Conservation (phyloP, 768 basidiomycete genomes). For the Arthromyces matolae region DNA sequence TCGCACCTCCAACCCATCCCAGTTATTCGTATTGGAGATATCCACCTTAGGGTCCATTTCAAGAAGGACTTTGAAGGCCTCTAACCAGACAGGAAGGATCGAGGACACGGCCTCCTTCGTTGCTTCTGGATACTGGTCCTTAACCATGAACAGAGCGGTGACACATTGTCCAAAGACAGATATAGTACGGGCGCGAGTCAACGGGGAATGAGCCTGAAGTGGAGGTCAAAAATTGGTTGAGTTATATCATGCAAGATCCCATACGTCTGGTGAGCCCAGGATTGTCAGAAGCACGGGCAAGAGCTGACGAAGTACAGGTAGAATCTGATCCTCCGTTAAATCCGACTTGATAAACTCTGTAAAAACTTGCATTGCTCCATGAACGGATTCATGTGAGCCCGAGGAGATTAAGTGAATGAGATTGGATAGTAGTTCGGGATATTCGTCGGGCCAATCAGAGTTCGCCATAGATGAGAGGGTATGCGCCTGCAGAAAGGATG, state of each 20-base stretch:
- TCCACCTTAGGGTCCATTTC: constrained; percentile 61
- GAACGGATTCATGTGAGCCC: constrained; percentile 68
- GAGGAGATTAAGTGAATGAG: constrained; percentile 79
- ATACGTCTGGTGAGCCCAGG: constrained; percentile 71
- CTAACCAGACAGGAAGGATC: constrained; percentile 89
- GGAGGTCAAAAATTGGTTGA: not conserved
- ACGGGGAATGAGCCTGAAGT: constrained; percentile 60
- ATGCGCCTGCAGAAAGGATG: constrained; percentile 77
- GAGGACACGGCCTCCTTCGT: constrained; percentile 78
- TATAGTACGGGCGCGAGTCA: constrained; percentile 82
- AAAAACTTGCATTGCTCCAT: constrained; percentile 95
- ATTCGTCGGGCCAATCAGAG: constrained; percentile 97
- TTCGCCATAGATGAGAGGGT: constrained; percentile 85
- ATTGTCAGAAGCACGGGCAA: constrained; percentile 82
- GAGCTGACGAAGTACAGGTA: constrained; percentile 86
- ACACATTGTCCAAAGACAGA: constrained; percentile 90
- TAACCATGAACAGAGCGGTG: constrained; percentile 89
- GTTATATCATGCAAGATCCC: constrained; percentile 6
- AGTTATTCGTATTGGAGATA: constrained; percentile 52
- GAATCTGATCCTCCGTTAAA: constrained; percentile 89
- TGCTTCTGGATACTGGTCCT: constrained; percentile 84
- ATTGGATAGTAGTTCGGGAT: constrained; percentile 75
- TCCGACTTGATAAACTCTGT: constrained; percentile 93
- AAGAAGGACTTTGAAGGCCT: constrained; percentile 79
- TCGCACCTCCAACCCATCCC: constrained; percentile 79